These are phyloP conservation scores for Plasmodium coatneyi DNA, from an alignment of 169 alveolate species.

Conservation along the genomic window DNA sequence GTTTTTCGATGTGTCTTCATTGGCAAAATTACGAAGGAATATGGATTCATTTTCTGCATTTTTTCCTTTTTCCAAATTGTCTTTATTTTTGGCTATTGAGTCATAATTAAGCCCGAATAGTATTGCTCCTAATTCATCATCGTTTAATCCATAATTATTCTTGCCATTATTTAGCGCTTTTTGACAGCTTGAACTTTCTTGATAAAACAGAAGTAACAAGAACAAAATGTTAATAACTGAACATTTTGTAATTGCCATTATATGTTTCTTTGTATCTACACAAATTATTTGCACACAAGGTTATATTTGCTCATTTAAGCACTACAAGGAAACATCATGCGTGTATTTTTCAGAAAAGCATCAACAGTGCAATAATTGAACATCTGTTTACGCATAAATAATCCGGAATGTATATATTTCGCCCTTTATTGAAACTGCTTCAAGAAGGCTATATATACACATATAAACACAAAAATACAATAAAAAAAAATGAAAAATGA, in stretches of 20 bases:
- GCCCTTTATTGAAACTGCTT: constrained; percentile 20
- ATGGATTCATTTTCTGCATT: constrained; percentile 50
- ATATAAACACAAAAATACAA: constrained; percentile 9
- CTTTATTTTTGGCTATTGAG: constrained; percentile 11
- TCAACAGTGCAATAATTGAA: constrained; percentile 4
- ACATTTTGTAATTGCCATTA: constrained; percentile 10
- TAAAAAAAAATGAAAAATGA: constrained; percentile 22
- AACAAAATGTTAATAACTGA: constrained; percentile 14
- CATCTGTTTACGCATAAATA: not conserved
- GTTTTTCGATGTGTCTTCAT: constrained; percentile 24
- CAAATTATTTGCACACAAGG: constrained; percentile 10
- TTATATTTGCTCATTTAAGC: constrained; percentile 5
- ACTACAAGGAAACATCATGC: constrained; percentile 18
- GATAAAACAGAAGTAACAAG: constrained; percentile 28
- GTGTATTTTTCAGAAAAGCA: constrained; percentile 18
- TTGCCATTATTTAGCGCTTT: constrained; percentile 21
- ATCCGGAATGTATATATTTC: constrained; percentile 1
- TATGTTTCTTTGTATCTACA: constrained; percentile 27
- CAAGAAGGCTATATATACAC: not conserved
- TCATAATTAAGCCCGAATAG: constrained; percentile 60
- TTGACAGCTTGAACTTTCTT: constrained; percentile 41
- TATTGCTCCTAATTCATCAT: constrained; percentile 55
- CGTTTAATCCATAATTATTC: constrained; percentile 55
- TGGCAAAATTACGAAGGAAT: constrained; percentile 47
- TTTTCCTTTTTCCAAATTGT: constrained; percentile 24